Percentiles rank a stretch among this genome's conserved stretches.
These are phyloP conservation scores for Salisapilia sapeloensis DNA, from an alignment of 352 stramenopile species.

Conservation along the genomic window DNA sequence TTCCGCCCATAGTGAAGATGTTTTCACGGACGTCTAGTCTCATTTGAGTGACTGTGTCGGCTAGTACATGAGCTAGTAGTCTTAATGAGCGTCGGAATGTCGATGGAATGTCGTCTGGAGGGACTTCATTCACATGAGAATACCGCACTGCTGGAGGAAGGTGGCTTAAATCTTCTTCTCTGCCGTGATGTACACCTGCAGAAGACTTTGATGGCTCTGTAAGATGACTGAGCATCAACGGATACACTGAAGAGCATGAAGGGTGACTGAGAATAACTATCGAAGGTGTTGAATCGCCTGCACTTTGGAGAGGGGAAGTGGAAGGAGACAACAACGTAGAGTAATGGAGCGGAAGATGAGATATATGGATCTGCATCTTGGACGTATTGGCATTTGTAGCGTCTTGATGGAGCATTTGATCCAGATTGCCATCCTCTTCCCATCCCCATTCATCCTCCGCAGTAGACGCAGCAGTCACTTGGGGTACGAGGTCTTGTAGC, in stretches of 20 bases:
- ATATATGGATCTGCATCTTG: neutral
- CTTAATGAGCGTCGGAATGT: slow-evolving; percentile 38
- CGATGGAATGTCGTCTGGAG: slow-evolving; percentile 44
- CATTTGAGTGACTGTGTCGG: slow-evolving; percentile 25
- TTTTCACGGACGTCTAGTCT: slow-evolving; percentile 42
- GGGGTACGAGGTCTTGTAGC: slow-evolving; percentile 5
- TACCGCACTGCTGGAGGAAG: slow-evolving; percentile 8
- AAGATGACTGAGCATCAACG: slow-evolving; percentile 35
- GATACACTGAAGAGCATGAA: slow-evolving; percentile 46
- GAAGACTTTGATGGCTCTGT: neutral
- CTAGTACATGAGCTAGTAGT: slow-evolving; percentile 43
- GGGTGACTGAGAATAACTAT: slow-evolving; percentile 59
- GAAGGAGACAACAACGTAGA: slow-evolving; percentile 31
- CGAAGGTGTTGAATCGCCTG: slow-evolving; percentile 44
- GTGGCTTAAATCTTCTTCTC: neutral
- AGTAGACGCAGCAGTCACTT: slow-evolving; percentile 1
- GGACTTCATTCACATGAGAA: slow-evolving; percentile 43
- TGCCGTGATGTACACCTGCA: neutral
- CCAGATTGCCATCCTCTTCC: slow-evolving; percentile 11
- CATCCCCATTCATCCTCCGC: slow-evolving; percentile 32
- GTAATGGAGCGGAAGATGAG: slow-evolving; percentile 34
- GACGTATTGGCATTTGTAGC: neutral
- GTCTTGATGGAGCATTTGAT: neutral
- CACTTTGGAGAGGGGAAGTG: slow-evolving; percentile 3
- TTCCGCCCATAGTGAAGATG: slow-evolving; percentile 50